These are phyloP conservation scores for Voacanga thouarsii DNA, from an alignment of 257 asterid genomes.

Conservation along the genomic window DNA sequence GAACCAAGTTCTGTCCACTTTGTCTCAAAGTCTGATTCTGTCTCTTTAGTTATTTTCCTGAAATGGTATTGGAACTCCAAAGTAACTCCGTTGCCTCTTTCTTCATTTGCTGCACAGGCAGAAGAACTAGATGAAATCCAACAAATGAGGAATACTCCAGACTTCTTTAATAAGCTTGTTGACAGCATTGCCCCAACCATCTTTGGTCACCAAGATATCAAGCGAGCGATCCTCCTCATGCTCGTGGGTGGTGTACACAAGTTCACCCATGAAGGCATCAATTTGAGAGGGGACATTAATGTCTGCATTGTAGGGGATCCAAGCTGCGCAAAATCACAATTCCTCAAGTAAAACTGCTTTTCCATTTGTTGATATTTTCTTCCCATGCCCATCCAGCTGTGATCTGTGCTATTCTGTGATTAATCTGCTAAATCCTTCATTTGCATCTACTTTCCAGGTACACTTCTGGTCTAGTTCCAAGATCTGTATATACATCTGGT, in stretches of 20 bases:
- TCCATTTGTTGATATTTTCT: not conserved
- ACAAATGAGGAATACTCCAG: conserved; percentile 69
- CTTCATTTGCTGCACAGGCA: conserved; percentile 41
- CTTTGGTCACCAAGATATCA: conserved; percentile 93
- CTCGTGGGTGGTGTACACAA: conserved; percentile 98
- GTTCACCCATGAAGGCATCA: conserved; percentile 94
- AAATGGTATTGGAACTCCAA: not conserved
- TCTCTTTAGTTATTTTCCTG: not conserved
- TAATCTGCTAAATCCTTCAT: conserved; percentile 4
- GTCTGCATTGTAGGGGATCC: conserved; percentile 99
- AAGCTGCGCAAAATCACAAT: conserved; percentile 97
- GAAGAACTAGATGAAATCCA: conserved; percentile 74
- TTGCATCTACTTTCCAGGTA: conserved; percentile 49
- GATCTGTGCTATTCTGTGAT: not conserved
- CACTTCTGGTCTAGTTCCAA: conserved; percentile 79
- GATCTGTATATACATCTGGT: conserved; percentile 98
- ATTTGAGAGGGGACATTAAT: conserved; percentile 94
- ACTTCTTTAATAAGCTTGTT: conserved; percentile 90
- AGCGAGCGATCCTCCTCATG: conserved; percentile 94
- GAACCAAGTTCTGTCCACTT: not conserved
- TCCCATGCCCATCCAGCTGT: conserved; percentile 13
- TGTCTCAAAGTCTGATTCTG: not conserved
- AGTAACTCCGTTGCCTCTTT: conserved; percentile 4
- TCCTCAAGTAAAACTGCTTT: conserved; percentile 61
- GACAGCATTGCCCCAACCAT: conserved; percentile 93